These are phyloP conservation scores for Acidomyces sp. DNA, from an alignment of 495 filamentous ascomycete genomes.

Conservation along the genomic window DNA sequence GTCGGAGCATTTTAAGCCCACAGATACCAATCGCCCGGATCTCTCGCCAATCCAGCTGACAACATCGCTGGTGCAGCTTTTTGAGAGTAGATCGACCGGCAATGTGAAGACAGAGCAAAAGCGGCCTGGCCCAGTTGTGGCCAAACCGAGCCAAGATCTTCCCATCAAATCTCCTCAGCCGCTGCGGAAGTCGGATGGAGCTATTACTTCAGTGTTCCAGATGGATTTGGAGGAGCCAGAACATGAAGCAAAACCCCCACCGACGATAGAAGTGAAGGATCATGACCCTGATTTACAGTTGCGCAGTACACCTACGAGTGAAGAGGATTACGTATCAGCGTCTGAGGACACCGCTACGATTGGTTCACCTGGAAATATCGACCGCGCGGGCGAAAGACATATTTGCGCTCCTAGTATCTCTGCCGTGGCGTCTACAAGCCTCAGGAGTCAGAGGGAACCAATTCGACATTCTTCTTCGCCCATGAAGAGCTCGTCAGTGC, in stretches of 20 bases:
- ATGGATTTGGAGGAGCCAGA: constrained; percentile 12
- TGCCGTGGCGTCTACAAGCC: background rate
- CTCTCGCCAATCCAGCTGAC: constrained; percentile 42
- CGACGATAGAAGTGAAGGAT: background rate
- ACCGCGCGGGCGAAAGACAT: constrained; percentile 1
- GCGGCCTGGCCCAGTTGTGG: constrained; percentile 6
- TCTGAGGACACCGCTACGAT: constrained; percentile 9
- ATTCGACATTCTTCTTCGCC: constrained; percentile 4
- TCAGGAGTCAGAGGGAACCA: background rate
- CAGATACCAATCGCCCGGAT: constrained; percentile 28
- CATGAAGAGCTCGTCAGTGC: background rate
- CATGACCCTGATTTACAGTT: no score
- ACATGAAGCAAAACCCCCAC: background rate
- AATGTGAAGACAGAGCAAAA: background rate
- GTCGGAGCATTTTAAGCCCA: constrained; percentile 1
- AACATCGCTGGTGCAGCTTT: constrained; percentile 46
- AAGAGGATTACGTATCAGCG: constrained; percentile 13
- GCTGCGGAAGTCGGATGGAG: constrained; percentile 6
- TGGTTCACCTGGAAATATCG: background rate
- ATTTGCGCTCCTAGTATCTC: background rate
- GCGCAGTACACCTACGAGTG: no score
- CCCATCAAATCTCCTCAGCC: constrained; percentile 19
- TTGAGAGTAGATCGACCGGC: constrained; percentile 36
- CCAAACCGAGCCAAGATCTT: constrained; percentile 4
- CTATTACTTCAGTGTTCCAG: constrained; percentile 17